phyloP scores from a whole-genome alignment of 345 rosid genomes.

The Lagerstroemia speciosa region DNA sequence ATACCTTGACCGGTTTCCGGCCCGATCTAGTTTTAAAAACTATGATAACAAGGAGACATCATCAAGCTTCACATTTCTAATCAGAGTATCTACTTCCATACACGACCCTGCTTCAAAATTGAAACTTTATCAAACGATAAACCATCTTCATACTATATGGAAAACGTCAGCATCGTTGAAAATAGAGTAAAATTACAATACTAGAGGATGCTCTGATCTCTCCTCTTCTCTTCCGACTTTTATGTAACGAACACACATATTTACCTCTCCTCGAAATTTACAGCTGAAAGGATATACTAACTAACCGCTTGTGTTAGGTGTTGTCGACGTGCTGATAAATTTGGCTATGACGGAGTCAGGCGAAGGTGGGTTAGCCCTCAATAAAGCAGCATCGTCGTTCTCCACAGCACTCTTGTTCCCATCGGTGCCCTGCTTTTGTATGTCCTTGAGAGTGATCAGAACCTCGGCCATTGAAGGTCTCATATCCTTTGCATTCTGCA shows the following conservation, averaged over 20 bases:
- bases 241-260: neutral
- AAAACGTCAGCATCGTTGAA: neutral
- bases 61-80: too few species aligned
- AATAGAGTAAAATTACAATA: neutral
- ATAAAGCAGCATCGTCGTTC: conserved; percentile 26
- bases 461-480: conserved; percentile 68
- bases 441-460: conserved; percentile 30
- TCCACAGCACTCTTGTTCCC: conserved; percentile 14
- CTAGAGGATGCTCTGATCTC: neutral
- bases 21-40: too few species aligned
- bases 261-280: neutral
- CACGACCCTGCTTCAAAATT: too few species aligned
- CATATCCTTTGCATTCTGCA: conserved; percentile 55
- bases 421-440: conserved; percentile 25
- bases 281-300: neutral
- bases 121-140: neutral
- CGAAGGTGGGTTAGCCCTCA: conserved; percentile 36
- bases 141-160: neutral
- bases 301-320: conserved; percentile 20
- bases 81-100: neutral
- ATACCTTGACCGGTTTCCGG: too few species aligned
- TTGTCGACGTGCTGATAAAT: conserved; percentile 40
- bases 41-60: too few species aligned
- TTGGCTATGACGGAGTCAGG: conserved; percentile 42
- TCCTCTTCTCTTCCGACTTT: neutral